Evolutionary conservation across 2,329 filamentous ascomycete genomes (phyloP).

Genomic region (Apiospora hydei): DNA sequence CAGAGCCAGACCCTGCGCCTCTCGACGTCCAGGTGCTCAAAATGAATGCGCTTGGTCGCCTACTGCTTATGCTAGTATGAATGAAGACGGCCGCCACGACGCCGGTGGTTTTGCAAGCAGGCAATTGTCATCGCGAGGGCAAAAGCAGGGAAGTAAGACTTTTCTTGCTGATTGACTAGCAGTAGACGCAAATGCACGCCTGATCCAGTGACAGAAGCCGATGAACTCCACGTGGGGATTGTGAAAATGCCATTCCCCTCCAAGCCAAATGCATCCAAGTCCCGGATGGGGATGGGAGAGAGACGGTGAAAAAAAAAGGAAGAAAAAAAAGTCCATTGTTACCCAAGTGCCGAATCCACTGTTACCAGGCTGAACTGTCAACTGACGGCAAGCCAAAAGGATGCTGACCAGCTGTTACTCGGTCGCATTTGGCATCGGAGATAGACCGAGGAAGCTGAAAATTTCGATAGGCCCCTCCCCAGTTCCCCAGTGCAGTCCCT

Average conservation of each 20-base stretch:
- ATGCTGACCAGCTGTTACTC: constrained; percentile 10
- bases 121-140: neutral
- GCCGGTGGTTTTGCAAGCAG: neutral
- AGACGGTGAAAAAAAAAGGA: too few relatives aligned
- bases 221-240: constrained; percentile 17
- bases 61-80: neutral
- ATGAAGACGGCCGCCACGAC: neutral
- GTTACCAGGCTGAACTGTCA: constrained; percentile 3
- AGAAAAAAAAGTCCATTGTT: neutral
- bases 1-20: neutral
- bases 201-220: constrained; percentile 12
- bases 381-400: neutral
- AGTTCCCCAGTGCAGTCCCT: neutral
- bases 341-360: neutral
- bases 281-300: neutral
- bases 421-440: neutral
- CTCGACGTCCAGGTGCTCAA: neutral
- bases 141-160: neutral
- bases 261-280: neutral
- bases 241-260: constrained; percentile 7
- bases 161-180: neutral
- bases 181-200: neutral
- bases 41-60: neutral
- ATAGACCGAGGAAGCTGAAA: constrained; percentile 14
- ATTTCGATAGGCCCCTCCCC: constrained; percentile 19